A percentile compares a stretch with the other conserved stretches of the same genome.
Evolutionary conservation across 2,329 filamentous ascomycete genomes (phyloP).

Genomic region (Diaporthe aspalathi): DNA sequence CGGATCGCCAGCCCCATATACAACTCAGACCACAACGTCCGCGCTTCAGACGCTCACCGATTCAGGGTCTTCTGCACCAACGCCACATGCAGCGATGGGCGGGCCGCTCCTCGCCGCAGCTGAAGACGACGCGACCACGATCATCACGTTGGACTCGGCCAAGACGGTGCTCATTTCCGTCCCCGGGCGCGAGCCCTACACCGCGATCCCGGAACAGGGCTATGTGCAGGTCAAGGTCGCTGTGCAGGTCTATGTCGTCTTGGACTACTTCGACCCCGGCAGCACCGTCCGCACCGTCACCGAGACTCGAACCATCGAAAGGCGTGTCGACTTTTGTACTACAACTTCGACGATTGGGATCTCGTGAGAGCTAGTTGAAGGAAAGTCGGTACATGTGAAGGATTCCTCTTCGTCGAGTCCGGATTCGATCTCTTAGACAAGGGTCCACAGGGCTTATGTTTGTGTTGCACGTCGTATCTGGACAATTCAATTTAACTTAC

Average conservation of each 20-base stretch:
- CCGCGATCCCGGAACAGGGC: slow-evolving; percentile 4
- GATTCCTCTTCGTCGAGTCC: too few relatives aligned
- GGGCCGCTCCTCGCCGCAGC: neutral
- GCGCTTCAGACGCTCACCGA: neutral
- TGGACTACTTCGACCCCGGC: neutral
- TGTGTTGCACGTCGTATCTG: too few relatives aligned
- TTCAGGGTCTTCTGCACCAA: neutral
- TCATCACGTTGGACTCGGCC: neutral
- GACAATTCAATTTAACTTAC: too few relatives aligned
- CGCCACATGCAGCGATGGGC: neutral
- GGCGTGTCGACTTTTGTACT: slow-evolving; percentile 11
- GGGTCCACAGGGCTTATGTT: too few relatives aligned
- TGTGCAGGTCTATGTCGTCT: neutral
- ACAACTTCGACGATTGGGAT: neutral
- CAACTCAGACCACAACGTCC: neutral
- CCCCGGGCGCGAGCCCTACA: neutral
- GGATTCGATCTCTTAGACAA: too few relatives aligned
- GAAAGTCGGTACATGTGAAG: neutral
- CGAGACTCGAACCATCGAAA: neutral
- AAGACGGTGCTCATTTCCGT: neutral
- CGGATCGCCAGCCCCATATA: neutral
- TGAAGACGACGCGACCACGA: neutral
- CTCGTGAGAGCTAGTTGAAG: neutral
- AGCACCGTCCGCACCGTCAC: slow-evolving; percentile 8
- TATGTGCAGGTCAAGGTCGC: slow-evolving; percentile 11